These are phyloP conservation scores for Silene latifolia DNA, from an alignment of 148 eudicot species.

Conservation along the genomic window DNA sequence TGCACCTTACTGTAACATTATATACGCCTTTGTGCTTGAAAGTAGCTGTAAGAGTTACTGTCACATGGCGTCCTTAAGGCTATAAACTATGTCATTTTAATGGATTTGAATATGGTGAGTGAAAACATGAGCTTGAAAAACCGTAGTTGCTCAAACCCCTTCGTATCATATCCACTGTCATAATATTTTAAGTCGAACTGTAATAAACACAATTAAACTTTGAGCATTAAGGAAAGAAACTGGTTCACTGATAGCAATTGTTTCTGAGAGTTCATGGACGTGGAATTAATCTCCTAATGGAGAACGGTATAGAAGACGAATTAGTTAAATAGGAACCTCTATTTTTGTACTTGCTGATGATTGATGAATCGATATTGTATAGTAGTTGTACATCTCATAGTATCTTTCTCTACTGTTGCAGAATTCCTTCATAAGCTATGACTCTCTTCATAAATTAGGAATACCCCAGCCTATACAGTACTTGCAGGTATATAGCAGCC, in stretches of 20 bases:
- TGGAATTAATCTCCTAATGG: background rate
- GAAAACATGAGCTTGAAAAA: background rate
- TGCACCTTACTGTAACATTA: background rate
- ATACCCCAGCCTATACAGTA: slow-evolving; percentile 88
- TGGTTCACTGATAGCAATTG: background rate
- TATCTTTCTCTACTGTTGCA: slow-evolving; percentile 35
- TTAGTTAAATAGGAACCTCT: background rate
- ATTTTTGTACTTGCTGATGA: background rate
- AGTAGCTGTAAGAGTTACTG: background rate
- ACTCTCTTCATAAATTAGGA: slow-evolving; percentile 81
- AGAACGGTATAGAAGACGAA: slow-evolving; percentile 1
- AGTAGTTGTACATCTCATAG: background rate
- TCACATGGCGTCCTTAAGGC: background rate
- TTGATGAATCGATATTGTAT: slow-evolving; percentile 3
- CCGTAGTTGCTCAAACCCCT: background rate
- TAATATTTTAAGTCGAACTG: background rate
- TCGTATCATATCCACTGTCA: background rate
- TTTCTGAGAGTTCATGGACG: background rate
- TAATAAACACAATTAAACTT: background rate
- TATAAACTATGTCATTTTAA: background rate
- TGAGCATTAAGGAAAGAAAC: background rate
- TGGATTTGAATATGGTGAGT: slow-evolving; percentile 1
- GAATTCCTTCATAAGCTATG: slow-evolving; percentile 88
- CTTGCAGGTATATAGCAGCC: slow-evolving; percentile 69
- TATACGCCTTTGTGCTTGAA: background rate